Percentiles rank a stretch among this genome's conserved stretches.
Conservation (phyloP, 441 rosid genomes). For the Bocquillonia castaneifolia region DNA sequence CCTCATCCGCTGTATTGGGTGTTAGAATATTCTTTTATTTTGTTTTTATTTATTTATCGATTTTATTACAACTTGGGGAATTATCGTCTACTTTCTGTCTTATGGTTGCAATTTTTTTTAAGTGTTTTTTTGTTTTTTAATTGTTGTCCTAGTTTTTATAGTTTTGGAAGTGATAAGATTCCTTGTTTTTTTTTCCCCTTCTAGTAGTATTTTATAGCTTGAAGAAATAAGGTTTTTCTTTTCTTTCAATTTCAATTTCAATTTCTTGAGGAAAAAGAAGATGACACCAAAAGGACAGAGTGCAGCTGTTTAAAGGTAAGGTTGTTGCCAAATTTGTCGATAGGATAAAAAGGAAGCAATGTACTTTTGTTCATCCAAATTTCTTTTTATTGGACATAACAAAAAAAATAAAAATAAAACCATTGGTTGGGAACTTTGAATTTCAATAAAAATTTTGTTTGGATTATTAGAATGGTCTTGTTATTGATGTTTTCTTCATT, state of each 20-base stretch:
- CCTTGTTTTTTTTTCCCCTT: not conserved
- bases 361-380: not conserved
- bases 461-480: too few species aligned
- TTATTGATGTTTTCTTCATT: too few species aligned
- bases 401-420: too few species aligned
- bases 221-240: too few species aligned
- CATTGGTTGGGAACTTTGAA: too few species aligned
- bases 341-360: not conserved
- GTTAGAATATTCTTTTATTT: slow-evolving; percentile 6
- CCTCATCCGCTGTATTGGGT: slow-evolving; percentile 1
- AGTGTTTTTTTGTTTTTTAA: not conserved
- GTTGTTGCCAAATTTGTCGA: not conserved
- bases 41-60: not conserved
- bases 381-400: too few species aligned
- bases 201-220: not conserved
- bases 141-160: not conserved
- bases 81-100: slow-evolving; percentile 1
- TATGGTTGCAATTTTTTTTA: not conserved
- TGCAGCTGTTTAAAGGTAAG: too few species aligned
- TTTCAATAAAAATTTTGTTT: not conserved
- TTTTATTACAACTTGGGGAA: not conserved
- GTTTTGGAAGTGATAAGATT: not conserved
- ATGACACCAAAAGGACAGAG: not conserved
- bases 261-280: not conserved
- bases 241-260: not conserved